Base-by-base conservation (phyloP, 1,284 basidiomycete genomes). In the Malassezia equina region DNA sequence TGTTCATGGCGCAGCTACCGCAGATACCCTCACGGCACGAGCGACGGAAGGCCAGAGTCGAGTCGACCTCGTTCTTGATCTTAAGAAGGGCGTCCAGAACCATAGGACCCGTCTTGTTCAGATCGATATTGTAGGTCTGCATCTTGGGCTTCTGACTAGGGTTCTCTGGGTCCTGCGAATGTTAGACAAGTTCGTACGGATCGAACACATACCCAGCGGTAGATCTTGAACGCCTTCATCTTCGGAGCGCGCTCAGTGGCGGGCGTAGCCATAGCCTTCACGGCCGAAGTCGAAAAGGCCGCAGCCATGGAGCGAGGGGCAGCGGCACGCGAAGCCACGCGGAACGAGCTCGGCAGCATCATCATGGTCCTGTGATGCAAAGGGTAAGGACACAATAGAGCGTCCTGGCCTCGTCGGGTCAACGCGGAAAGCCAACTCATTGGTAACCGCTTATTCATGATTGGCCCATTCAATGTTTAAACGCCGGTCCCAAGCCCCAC, bases 1-100 rank as follows among this genome's bases (percentile, higher is more conserved):
- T 89, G 81, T 96, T 96, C 93, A 98, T 95, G 59, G 93, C 91
- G 75, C 93, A 98, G 15, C 88, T 91, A 42, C 93, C 94, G 73
- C 94, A 96, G 70, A 96, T 98, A 60, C 93, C 93, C 80, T 96
- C 93, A 64, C 93, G 80, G 81, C 93, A 98, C 28, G 89, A 94
- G 54, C 91, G 84, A 36, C 91, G 85, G 81, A 96, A 96, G 15
- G 91, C 95, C 42, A 98, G 80, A 2, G 93, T 94, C 7, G 93
- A 86, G 79, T 96, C 93, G 24, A 91, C 75, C 77, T 96, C 91
- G 77, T 96, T 96, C 83, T 98, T 98, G 77, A 98, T 95, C 79
- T 98, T 96, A 79, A 96, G 94, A 67, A 93, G 82, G 1, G 69
- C 68, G 69, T 93, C 90, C 44, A 91, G 83, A 49, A 88, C 86